These are phyloP conservation scores for Colletotrichum aenigma DNA, from an alignment of 2,329 filamentous ascomycete species.

Conservation along the genomic window DNA sequence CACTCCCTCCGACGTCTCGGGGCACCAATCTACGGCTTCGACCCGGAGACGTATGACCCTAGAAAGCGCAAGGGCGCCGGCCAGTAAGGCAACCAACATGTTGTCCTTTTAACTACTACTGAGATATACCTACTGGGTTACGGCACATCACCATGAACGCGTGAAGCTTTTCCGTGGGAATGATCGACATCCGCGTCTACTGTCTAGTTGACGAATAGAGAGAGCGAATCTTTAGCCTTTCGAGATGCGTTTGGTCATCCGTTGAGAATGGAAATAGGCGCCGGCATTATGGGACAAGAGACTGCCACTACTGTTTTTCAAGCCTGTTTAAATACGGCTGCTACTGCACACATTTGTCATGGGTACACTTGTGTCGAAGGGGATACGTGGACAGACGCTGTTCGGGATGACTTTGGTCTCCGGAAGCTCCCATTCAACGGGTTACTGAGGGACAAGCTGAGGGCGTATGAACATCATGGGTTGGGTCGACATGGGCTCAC, in stretches of 20 bases:
- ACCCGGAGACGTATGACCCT: constrained; percentile 40
- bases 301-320: not conserved
- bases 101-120: not conserved
- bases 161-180: not conserved
- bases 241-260: not conserved
- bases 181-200: not conserved
- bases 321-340: not conserved
- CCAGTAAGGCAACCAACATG: not conserved
- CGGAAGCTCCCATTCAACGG: not conserved
- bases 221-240: not conserved
- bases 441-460: not conserved
- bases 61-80: constrained; percentile 19
- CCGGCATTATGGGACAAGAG: not conserved
- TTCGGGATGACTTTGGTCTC: not conserved
- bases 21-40: constrained; percentile 63
- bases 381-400: not conserved
- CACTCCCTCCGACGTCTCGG: constrained; percentile 53
- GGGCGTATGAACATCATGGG: not conserved
- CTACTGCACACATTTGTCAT: not conserved
- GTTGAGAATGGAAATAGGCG: not conserved
- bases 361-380: not conserved
- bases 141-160: not conserved
- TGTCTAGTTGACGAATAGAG: not conserved
- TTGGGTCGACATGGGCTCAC: not conserved
- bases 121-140: not conserved